Evolutionary conservation across 2,329 filamentous ascomycete species (phyloP), one percentile per base, ranked within the genome.

Genomic region (Talaromyces pinophilus): DNA sequence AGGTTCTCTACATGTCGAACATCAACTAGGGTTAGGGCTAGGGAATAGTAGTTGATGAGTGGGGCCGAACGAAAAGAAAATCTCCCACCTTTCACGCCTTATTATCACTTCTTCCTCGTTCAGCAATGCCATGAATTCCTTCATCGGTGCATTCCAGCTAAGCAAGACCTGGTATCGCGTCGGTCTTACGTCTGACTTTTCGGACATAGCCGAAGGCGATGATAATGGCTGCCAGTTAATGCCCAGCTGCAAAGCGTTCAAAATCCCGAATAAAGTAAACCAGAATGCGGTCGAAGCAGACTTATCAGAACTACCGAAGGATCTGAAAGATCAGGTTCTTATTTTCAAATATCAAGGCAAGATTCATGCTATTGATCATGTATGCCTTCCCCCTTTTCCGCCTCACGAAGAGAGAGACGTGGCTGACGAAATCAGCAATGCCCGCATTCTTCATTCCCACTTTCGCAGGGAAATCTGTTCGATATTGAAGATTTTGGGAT

Each of bases 401-500:
- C 2, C n/a, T 2, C n/a, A 6, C 3, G 13, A n/a, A 54, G 11
- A 33, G 4, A 33, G 50, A 30, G 44, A 44, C 10, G 68, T 70
- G 30, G 64, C 33, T 8, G 50, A 30, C 50, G 13, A 62, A 64
- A 17, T 42, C 67, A 89, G 87, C 81, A 83, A 81, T 92, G 89
- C 67, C 89, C 89, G 0, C 89, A 92, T 70, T 87, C 85, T 1
- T 85, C 88, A 0, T 91, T 85, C 66, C 88, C 89, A 0, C 81
- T 92, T 1, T 90, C 88, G 0, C 82, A 85, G 52, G 88, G 87
- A 0, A 84, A 77, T 0, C 81, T 88, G 0, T 91, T 90, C 66
- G 89, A 92, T 63, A 91, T 92, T 70, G 89, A 92, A 70, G 89
- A 92, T 67, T 92, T 91, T 72, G 89, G 89, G 13, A 66, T 66